Conservation (phyloP, 1,284 basidiomycete species). For the Anthracocystis setariae region DNA sequence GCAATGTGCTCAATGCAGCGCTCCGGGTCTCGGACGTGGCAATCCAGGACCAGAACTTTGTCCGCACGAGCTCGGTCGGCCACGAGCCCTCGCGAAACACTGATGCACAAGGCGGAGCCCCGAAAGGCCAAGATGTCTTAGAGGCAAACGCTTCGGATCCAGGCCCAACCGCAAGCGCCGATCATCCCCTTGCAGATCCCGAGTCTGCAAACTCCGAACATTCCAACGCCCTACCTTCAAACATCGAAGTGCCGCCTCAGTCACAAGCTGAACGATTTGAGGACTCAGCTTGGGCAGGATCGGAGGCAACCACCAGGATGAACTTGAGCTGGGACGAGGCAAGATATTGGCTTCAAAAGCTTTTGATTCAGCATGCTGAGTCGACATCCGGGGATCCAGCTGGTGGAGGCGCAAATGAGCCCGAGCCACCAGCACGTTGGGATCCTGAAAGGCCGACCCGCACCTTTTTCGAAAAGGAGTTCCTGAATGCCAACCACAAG, state of each 20-base stretch:
- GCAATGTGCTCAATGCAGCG: slow-evolving; percentile 19
- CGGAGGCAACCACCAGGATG: slow-evolving; percentile 12
- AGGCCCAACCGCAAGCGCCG: too few species aligned
- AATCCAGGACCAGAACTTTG: slow-evolving; percentile 17
- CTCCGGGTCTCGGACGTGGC: slow-evolving; percentile 18
- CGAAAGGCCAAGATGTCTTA: too few species aligned
- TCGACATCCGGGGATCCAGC: not conserved
- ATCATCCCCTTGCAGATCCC: too few species aligned
- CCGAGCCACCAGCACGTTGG: slow-evolving; percentile 27
- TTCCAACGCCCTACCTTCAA: too few species aligned
- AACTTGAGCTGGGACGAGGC: slow-evolving; percentile 47
- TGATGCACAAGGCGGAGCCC: too few species aligned
- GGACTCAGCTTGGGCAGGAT: slow-evolving; percentile 8
- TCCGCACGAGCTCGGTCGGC: not conserved
- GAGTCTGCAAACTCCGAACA: not conserved
- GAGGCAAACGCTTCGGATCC: too few species aligned
- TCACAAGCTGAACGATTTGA: not conserved
- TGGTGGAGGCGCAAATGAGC: not conserved
- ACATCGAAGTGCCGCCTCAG: not conserved
- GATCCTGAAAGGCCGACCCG: slow-evolving; percentile 46
- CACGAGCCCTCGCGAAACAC: not conserved
- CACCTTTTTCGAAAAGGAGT: slow-evolving; percentile 49
- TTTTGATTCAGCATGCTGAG: slow-evolving; percentile 24
- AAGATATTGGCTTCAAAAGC: slow-evolving; percentile 33
- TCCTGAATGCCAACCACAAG: slow-evolving; percentile 36